Evolutionary conservation across 2,329 filamentous ascomycete genomes (phyloP).

Genomic region (Neoascochyta sp.): DNA sequence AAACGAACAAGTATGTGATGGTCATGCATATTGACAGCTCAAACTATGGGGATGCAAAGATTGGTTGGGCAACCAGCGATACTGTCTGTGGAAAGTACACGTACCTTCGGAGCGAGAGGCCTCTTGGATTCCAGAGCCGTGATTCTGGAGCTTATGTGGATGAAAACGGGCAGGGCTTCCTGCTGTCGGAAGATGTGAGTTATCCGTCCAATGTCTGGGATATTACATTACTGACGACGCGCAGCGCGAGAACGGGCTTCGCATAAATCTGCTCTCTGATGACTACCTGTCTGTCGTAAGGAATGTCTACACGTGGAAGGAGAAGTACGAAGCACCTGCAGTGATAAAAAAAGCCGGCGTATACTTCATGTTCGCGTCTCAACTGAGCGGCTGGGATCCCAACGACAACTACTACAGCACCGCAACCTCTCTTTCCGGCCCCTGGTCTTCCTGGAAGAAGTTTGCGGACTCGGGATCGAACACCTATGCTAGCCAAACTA

Average conservation of each 20-base stretch:
- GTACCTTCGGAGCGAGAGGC: constrained; percentile 47
- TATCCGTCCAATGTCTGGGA: no score
- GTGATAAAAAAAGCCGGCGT: constrained; percentile 57
- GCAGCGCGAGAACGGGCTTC: constrained; percentile 55
- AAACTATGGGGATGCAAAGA: constrained; percentile 60
- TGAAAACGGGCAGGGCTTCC: constrained; percentile 57
- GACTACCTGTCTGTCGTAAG: constrained; percentile 54
- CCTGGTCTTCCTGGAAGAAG: constrained; percentile 59
- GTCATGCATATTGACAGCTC: constrained; percentile 65
- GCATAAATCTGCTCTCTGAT: constrained; percentile 54
- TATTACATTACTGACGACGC: constrained; percentile 6
- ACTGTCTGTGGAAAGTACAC: constrained; percentile 60
- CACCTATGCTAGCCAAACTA: constrained; percentile 61
- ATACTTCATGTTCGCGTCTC: constrained; percentile 64
- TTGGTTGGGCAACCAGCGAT: constrained; percentile 59
- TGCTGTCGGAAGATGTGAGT: constrained; percentile 61
- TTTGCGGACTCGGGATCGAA: constrained; percentile 57
- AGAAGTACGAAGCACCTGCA: constrained; percentile 60
- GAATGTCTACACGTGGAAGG: constrained; percentile 51
- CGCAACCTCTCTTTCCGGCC: constrained; percentile 54
- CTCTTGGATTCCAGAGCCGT: constrained; percentile 51
- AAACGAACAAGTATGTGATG: constrained; percentile 63
- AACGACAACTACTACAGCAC: constrained; percentile 65
- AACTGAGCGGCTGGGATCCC: constrained; percentile 49
- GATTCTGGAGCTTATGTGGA: constrained; percentile 62